Evolutionary conservation across 1,139 yeast genomes (phyloP).

Genomic region (Blastobotrys indianensis): DNA sequence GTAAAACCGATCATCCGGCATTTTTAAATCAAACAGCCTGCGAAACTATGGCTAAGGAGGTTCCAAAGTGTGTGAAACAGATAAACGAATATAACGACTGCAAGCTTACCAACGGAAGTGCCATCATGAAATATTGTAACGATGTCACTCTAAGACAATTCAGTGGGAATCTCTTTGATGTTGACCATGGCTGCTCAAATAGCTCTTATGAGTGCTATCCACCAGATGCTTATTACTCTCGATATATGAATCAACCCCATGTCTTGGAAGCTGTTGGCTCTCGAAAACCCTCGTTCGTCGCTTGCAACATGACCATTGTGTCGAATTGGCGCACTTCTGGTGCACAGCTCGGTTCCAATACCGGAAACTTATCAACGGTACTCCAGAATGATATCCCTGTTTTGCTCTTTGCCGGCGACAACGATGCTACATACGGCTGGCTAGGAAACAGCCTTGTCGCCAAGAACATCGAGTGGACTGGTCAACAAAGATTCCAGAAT

Average conservation of each 20-base stretch:
- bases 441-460: slow-evolving; percentile 78
- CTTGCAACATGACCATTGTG: slow-evolving; percentile 52
- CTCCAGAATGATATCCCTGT: slow-evolving; percentile 60
- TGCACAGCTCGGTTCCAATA: slow-evolving; percentile 47
- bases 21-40: slow-evolving; percentile 53
- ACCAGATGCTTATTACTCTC: slow-evolving; percentile 57
- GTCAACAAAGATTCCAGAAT: slow-evolving; percentile 30
- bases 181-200: slow-evolving; percentile 15
- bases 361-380: slow-evolving; percentile 55
- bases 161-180: slow-evolving; percentile 18
- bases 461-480: slow-evolving; percentile 54
- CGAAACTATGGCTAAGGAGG: slow-evolving; percentile 42
- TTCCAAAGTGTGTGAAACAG: slow-evolving; percentile 21
- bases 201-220: slow-evolving; percentile 51
- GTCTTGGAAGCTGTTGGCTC: slow-evolving; percentile 83
- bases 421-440: slow-evolving; percentile 84
- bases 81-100: slow-evolving; percentile 12
- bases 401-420: slow-evolving; percentile 77
- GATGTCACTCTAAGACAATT: slow-evolving; percentile 14
- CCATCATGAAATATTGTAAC: slow-evolving; percentile 15
- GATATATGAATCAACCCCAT: slow-evolving; percentile 58
- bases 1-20: slow-evolving; percentile 60
- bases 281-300: slow-evolving; percentile 72
- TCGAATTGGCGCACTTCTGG: slow-evolving; percentile 47
- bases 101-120: slow-evolving; percentile 17